phyloP scores from a whole-genome alignment of 129 eudicot species.

The Artemisia tridentata region DNA sequence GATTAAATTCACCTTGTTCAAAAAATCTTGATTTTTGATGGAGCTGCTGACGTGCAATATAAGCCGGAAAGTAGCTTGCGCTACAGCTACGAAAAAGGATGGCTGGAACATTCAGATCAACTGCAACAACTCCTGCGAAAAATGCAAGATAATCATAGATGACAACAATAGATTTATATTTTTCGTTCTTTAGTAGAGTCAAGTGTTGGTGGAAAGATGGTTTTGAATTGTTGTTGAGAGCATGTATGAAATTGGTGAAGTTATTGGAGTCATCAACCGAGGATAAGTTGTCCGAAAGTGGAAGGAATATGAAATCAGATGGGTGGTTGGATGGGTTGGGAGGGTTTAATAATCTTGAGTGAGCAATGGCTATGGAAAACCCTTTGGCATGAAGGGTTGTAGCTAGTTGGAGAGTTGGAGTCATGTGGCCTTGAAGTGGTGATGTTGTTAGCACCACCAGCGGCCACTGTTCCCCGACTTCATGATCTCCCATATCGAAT shows the following conservation, averaged over 20 bases:
- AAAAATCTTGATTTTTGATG: no score
- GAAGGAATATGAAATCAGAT: slow-evolving; percentile 26
- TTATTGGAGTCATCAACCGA: slow-evolving; percentile 27
- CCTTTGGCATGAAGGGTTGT: slow-evolving; percentile 47
- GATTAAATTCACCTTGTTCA: neutral
- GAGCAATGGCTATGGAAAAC: slow-evolving; percentile 52
- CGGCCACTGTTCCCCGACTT: no score
- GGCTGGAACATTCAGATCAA: slow-evolving; percentile 23
- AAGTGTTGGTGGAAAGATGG: slow-evolving; percentile 27
- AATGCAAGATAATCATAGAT: slow-evolving; percentile 29
- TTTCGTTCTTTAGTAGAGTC: slow-evolving; percentile 13
- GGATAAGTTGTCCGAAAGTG: slow-evolving; percentile 23
- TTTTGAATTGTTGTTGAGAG: slow-evolving; percentile 29
- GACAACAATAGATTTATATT: neutral
- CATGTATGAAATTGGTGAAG: slow-evolving; percentile 12
- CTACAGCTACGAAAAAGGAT: slow-evolving; percentile 23
- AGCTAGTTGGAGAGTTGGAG: slow-evolving; percentile 69
- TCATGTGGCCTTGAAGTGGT: slow-evolving; percentile 62
- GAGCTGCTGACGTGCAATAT: no score
- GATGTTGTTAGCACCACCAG: slow-evolving; percentile 42
- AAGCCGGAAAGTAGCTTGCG: slow-evolving; percentile 27
- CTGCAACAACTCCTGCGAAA: slow-evolving; percentile 28
- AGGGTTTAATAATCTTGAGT: slow-evolving; percentile 39
- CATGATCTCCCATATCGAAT: no score
- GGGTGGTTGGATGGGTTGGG: slow-evolving; percentile 32